A percentile compares a stretch with the other conserved stretches of the same genome.
phyloP scores from a whole-genome alignment of 192 early-diverging fungal species.

The Glomus cerebriforme region DNA sequence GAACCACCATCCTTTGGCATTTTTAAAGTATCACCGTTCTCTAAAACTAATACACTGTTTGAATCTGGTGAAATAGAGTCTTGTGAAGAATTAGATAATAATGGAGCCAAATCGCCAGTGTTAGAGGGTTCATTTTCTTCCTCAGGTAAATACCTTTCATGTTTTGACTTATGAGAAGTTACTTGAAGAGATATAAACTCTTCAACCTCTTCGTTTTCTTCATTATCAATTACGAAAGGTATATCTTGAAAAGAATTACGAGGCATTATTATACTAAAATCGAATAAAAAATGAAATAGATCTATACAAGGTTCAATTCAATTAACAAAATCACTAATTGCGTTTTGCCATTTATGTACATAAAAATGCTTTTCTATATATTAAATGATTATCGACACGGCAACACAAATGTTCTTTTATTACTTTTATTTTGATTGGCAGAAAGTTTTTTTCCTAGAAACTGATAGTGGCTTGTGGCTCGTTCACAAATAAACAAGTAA shows the following conservation, averaged over 20 bases:
- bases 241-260: background rate
- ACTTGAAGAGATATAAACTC: slow-evolving; percentile 5
- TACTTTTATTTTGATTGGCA: no score
- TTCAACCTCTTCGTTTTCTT: background rate
- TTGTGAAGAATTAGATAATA: background rate
- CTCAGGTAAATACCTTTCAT: background rate
- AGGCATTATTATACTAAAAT: background rate
- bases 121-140: background rate
- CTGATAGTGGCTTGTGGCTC: no score
- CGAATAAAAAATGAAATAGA: background rate
- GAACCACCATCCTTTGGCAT: slow-evolving; percentile 57
- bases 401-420: no score
- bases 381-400: no score
- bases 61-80: background rate
- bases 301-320: no score
- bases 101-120: background rate
- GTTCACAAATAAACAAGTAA: no score
- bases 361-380: no score
- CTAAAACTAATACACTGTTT: background rate
- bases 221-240: background rate
- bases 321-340: no score
- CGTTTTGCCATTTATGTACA: no score
- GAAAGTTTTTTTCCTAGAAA: no score
- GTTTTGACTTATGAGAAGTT: background rate
- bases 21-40: slow-evolving; percentile 10